Conservation (phyloP, 2,329 filamentous ascomycete species). For the Microsporum audouinii region DNA sequence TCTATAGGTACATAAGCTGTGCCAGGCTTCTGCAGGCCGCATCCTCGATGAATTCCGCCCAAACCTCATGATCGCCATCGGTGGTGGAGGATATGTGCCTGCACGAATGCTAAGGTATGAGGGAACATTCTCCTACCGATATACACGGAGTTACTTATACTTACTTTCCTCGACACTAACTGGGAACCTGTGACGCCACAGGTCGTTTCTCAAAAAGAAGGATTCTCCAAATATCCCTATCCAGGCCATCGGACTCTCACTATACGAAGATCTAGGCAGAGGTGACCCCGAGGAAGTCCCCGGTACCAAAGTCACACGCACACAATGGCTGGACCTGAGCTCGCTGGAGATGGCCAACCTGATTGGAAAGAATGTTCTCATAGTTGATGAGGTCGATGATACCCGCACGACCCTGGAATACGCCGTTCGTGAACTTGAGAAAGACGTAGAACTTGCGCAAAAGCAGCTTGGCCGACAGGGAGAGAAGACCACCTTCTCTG, state of each 20-base stretch:
- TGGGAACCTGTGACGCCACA: conserved; percentile 15
- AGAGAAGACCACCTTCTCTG: conserved; percentile 75
- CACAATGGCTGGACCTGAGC: conserved; percentile 92
- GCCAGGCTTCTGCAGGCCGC: conserved; percentile 67
- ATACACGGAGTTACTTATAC: not conserved
- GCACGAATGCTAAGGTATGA: conserved; percentile 76
- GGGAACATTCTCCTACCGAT: not conserved
- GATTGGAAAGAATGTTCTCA: conserved; percentile 81
- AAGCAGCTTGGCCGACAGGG: conserved; percentile 56
- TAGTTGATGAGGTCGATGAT: conserved; percentile 93
- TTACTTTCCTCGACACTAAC: not conserved
- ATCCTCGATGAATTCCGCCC: conserved; percentile 82
- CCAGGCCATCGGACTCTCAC: conserved; percentile 93
- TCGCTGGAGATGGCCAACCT: conserved; percentile 78
- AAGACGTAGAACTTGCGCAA: conserved; percentile 78
- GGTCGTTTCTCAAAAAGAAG: conserved; percentile 84
- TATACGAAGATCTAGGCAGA: conserved; percentile 74
- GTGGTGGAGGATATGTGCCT: conserved; percentile 92
- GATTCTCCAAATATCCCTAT: conserved; percentile 92
- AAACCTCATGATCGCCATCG: conserved; percentile 96
- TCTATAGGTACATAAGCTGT: conserved; percentile 85
- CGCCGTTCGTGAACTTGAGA: conserved; percentile 81
- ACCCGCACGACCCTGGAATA: conserved; percentile 91
- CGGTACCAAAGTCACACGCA: conserved; percentile 90
- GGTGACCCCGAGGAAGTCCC: conserved; percentile 58